A percentile compares a stretch with the other conserved stretches of the same genome.
phyloP scores from a whole-genome alignment of 2,329 filamentous ascomycete genomes.

The Chrysoporthe austroafricana region DNA sequence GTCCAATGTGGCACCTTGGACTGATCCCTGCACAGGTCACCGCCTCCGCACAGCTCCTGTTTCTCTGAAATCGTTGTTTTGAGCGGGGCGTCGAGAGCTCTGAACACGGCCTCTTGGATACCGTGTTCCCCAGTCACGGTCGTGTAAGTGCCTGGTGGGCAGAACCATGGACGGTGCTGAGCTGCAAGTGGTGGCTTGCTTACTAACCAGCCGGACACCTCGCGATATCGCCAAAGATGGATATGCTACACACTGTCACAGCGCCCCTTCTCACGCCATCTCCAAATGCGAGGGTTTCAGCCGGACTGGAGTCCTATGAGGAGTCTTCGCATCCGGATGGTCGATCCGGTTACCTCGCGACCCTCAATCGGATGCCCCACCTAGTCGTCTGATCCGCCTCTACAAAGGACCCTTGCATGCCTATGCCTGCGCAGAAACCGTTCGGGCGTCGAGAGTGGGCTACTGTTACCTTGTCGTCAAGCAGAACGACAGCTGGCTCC shows the following conservation, averaged over 20 bases:
- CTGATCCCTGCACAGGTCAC: background rate
- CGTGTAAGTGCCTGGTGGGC: background rate
- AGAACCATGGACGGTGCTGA: background rate
- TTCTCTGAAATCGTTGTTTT: background rate
- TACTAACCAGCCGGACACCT: no score
- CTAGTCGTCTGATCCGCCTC: background rate
- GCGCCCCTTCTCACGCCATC: constrained; percentile 4
- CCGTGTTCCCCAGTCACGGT: background rate
- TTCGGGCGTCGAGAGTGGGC: background rate
- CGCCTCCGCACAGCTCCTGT: background rate
- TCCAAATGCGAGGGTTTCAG: background rate
- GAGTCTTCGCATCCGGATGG: constrained; percentile 7
- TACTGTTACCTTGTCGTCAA: background rate
- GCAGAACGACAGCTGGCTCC: background rate
- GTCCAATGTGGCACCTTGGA: background rate
- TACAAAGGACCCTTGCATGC: background rate
- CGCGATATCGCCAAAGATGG: background rate
- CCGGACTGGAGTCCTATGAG: constrained; percentile 11
- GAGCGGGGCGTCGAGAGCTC: background rate
- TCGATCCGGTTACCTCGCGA: constrained; percentile 11
- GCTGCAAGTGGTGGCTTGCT: background rate
- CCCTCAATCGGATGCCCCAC: background rate
- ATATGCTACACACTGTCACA: background rate
- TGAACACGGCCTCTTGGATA: background rate
- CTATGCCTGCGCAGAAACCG: background rate